Percentiles rank a stretch among this genome's conserved stretches.
Conservation (phyloP, 2,329 filamentous ascomycete genomes). For the Parastagonospora nodorum region DNA sequence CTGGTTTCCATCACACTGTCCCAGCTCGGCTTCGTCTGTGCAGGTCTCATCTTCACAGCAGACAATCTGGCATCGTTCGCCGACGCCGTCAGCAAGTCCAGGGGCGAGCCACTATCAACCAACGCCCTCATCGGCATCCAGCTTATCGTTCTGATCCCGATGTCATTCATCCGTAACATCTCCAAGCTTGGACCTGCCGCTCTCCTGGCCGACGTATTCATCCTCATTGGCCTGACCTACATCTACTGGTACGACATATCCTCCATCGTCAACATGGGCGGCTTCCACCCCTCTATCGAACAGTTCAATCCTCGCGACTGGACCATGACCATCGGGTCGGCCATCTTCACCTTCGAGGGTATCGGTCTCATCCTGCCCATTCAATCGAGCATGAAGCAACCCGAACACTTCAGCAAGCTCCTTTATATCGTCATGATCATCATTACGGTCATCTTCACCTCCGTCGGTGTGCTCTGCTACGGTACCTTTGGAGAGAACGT, state of each 20-base stretch:
- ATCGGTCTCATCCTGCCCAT: slow-evolving; percentile 79
- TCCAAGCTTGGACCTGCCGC: slow-evolving; percentile 73
- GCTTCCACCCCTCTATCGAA: slow-evolving; percentile 65
- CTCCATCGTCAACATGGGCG: slow-evolving; percentile 57
- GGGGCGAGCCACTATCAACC: slow-evolving; percentile 57
- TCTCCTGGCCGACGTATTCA: slow-evolving; percentile 73
- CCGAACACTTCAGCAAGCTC: slow-evolving; percentile 68
- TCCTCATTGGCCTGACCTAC: slow-evolving; percentile 71
- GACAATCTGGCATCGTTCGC: slow-evolving; percentile 74
- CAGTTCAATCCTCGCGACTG: slow-evolving; percentile 73
- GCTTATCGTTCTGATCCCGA: slow-evolving; percentile 66
- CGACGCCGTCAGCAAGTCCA: slow-evolving; percentile 61
- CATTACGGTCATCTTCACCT: slow-evolving; percentile 74
- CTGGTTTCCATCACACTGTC: slow-evolving; percentile 73
- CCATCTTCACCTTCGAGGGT: slow-evolving; percentile 80
- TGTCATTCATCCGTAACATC: slow-evolving; percentile 75
- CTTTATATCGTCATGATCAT: slow-evolving; percentile 73
- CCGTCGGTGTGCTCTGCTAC: slow-evolving; percentile 74
- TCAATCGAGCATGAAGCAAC: slow-evolving; percentile 74
- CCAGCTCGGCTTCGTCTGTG: slow-evolving; percentile 78
- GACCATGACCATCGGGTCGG: slow-evolving; percentile 72
- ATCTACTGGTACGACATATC: slow-evolving; percentile 74
- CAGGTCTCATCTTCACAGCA: slow-evolving; percentile 77
- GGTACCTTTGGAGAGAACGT: slow-evolving; percentile 72
- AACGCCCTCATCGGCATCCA: slow-evolving; percentile 69